These are phyloP conservation scores for Cadophora luteo-olivacea DNA, from an alignment of 2,329 filamentous ascomycete genomes.

Conservation along the genomic window DNA sequence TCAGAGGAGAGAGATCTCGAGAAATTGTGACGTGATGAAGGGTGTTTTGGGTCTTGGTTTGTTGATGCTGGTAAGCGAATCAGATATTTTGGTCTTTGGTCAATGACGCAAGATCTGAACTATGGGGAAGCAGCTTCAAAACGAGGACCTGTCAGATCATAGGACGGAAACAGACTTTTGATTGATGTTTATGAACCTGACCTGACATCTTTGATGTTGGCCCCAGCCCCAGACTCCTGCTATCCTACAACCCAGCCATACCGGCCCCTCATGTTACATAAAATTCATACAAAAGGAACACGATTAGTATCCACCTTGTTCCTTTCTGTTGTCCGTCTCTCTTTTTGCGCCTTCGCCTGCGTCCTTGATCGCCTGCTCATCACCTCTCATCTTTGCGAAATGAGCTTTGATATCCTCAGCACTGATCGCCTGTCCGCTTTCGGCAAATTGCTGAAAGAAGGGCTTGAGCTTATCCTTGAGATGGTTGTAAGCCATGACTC, in stretches of 20 bases:
- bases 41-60: not conserved
- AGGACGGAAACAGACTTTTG: not conserved
- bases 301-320: slow-evolving; percentile 52
- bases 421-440: slow-evolving; percentile 85
- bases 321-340: slow-evolving; percentile 47
- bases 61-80: not conserved
- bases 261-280: not conserved
- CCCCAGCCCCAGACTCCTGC: not conserved
- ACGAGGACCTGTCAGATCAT: not conserved
- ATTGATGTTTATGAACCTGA: not conserved
- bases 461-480: slow-evolving; percentile 95
- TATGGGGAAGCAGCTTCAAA: not conserved
- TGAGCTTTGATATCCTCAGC: slow-evolving; percentile 97
- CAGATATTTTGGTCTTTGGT: not conserved
- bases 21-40: slow-evolving; percentile 1
- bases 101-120: too few relatives aligned
- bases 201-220: not conserved
- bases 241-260: not conserved
- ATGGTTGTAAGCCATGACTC: slow-evolving; percentile 97
- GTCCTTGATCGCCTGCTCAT: slow-evolving; percentile 62
- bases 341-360: slow-evolving; percentile 42
- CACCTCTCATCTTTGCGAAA: slow-evolving; percentile 92
- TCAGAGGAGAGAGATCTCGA: slow-evolving; percentile 7
- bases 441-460: slow-evolving; percentile 92
- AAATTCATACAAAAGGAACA: not conserved